Conservation (phyloP, 805 yeast genomes). For the Sporopachydermia quercuum region DNA sequence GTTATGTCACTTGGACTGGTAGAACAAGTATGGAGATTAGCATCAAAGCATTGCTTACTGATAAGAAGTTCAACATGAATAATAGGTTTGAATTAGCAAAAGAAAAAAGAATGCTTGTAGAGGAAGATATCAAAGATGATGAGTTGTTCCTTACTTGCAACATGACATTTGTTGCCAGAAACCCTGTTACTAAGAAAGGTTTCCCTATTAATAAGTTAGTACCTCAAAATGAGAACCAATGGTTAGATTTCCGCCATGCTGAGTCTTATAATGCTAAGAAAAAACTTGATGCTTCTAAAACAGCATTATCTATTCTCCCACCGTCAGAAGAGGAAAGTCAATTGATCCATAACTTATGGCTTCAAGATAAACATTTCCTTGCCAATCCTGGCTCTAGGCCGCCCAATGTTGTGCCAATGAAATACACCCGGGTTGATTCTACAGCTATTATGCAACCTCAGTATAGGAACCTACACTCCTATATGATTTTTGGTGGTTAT, state of each 20-base stretch:
- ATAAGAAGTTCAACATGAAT: constrained; percentile 10
- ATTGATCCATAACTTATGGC: constrained; percentile 69
- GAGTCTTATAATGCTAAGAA: constrained; percentile 82
- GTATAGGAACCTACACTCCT: constrained; percentile 85
- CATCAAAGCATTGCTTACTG: constrained; percentile 73
- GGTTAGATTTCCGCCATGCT: constrained; percentile 77
- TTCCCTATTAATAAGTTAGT: constrained; percentile 72
- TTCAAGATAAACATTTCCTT: constrained; percentile 19
- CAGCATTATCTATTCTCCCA: constrained; percentile 47
- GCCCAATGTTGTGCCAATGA: constrained; percentile 47
- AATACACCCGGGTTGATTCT: constrained; percentile 53
- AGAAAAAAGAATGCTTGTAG: constrained; percentile 33
- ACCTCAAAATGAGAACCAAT: constrained; percentile 61
- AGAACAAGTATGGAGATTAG: constrained; percentile 90
- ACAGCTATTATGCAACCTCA: constrained; percentile 93
- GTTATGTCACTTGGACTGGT: constrained; percentile 92
- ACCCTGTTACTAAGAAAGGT: constrained; percentile 82
- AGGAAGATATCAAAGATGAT: constrained; percentile 42
- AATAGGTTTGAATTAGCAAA: constrained; percentile 30
- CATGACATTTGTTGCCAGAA: constrained; percentile 94
- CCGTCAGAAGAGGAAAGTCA: constrained; percentile 57
- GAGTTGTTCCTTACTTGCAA: constrained; percentile 76
- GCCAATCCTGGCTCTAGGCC: constrained; percentile 24
- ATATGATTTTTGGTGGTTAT: constrained; percentile 93
- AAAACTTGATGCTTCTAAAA: constrained; percentile 57